These are phyloP conservation scores for Epipyxis sp. DNA, from an alignment of 108 stramenopile genomes.

Conservation along the genomic window DNA sequence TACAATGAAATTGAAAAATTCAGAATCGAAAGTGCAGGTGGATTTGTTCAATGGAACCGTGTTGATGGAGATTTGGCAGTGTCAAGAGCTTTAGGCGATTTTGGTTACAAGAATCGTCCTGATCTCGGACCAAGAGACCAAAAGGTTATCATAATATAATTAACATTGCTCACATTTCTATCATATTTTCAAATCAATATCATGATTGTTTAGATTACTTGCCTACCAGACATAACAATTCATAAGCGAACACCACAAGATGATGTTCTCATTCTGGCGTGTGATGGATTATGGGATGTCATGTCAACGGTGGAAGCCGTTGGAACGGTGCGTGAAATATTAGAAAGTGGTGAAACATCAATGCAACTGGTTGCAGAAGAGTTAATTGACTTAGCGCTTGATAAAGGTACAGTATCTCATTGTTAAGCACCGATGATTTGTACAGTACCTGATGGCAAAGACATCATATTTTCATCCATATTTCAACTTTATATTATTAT, in stretches of 20 bases:
- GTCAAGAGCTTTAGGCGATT: slow-evolving; percentile 79
- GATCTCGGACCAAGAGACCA: slow-evolving; percentile 63
- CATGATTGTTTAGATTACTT: slow-evolving; percentile 6
- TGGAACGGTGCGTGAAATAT: slow-evolving; percentile 14
- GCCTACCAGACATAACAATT: slow-evolving; percentile 9
- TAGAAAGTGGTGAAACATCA: neutral
- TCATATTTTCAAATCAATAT: neutral
- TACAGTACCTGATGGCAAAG: too few relatives aligned
- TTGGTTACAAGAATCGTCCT: slow-evolving; percentile 75
- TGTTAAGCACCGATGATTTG: too few relatives aligned
- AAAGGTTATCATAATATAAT: slow-evolving; percentile 61
- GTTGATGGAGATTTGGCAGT: slow-evolving; percentile 89
- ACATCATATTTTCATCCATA: too few relatives aligned
- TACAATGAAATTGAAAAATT: slow-evolving; percentile 37
- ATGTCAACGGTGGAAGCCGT: slow-evolving; percentile 6
- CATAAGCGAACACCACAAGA: neutral
- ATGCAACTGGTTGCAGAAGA: slow-evolving; percentile 16
- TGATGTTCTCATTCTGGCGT: slow-evolving; percentile 31
- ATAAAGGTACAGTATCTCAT: too few relatives aligned
- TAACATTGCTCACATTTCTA: neutral
- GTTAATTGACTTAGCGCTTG: slow-evolving; percentile 9
- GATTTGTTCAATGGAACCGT: slow-evolving; percentile 60
- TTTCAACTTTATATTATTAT: too few relatives aligned
- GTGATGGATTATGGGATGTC: slow-evolving; percentile 34
- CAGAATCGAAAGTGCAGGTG: slow-evolving; percentile 51